Evolutionary conservation across 768 basidiomycete species (phyloP).

Genomic region (Termitomyces sp.): DNA sequence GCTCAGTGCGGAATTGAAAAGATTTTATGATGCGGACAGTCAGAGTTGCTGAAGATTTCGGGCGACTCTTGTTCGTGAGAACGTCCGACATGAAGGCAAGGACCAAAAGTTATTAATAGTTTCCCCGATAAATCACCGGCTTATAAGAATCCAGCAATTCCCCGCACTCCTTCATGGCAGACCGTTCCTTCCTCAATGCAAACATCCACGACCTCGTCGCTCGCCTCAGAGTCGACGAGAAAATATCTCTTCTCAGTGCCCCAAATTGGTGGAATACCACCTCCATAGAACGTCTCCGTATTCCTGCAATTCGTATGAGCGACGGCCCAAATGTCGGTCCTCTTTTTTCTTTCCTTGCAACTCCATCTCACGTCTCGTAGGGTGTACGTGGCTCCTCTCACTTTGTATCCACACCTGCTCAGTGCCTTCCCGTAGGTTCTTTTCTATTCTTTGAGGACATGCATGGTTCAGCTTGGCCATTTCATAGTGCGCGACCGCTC

Average conservation of each 20-base stretch:
- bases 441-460: not conserved
- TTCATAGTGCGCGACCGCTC: conserved; percentile 54
- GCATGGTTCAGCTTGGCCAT: not conserved
- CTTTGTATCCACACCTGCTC: conserved; percentile 58
- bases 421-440: conserved; percentile 53
- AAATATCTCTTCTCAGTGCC: conserved; percentile 55
- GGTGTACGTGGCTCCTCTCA: conserved; percentile 66
- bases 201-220: conserved; percentile 45
- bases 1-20: conserved; percentile 88
- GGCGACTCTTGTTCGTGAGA: conserved; percentile 60
- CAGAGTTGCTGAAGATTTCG: conserved; percentile 73
- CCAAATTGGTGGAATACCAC: conserved; percentile 72
- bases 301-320: conserved; percentile 66
- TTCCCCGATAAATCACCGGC: conserved; percentile 10
- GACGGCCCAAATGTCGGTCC: conserved; percentile 56
- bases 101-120: not conserved
- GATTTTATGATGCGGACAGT: conserved; percentile 94
- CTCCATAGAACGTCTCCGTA: conserved; percentile 47
- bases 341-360: not conserved
- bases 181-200: conserved; percentile 46
- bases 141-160: not conserved
- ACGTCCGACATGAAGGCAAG: conserved; percentile 23
- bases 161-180: conserved; percentile 16
- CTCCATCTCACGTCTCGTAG: conserved; percentile 20
- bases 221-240: conserved; percentile 55